Evolutionary conservation across 371 early-diverging fungal species (phyloP), one percentile per base, ranked within the genome.

Genomic region (Zancudomyces culisetae): DNA sequence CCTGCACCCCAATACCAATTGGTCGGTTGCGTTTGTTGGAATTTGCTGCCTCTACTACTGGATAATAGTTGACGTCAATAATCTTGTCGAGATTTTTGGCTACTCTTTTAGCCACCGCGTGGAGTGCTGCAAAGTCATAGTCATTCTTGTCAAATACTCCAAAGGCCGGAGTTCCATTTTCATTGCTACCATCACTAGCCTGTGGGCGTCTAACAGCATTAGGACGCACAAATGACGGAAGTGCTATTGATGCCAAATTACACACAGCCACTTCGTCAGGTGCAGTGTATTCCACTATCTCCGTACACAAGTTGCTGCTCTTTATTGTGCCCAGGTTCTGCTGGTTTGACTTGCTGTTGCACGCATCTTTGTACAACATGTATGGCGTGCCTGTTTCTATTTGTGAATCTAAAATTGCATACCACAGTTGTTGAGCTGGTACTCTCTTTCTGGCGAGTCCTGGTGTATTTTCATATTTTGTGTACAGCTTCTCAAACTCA

Each of bases 351-450:
- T 94, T 92, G 65, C 83, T 73, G 67, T 98, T 98, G 75, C 93
- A 93, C 41, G 87, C 79, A 73, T 99, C 98, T 79, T 98, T 98
- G 80, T 98, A 99, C 27, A 96, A 79, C 89, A 99, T 98, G 70
- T 89, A 98, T 0, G 98, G 99, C 42, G 85, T 95, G 27, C 99
- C 99, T 13, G 99, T 99, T 71, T 99, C 99, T 39, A 91, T 91
- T 72, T 99, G 98, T 2, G 97, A 70, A 53, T 97, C 97, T 41
- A 99, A 59, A 53, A 99, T 96, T 4, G 96, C 91, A 64, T 83
- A 91, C 99, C 99, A 99, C 26, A 99, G 76, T 75, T 96, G 93
- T 64, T 96, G 96, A 28, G 99, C 99, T 62, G 87, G 85, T 58
- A 97, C 73, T 15, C 79, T 80, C 64, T 80, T 79, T 64, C 88